These are phyloP conservation scores for Flaveria sonorensis DNA, from an alignment of 129 eudicot genomes.

Conservation along the genomic window DNA sequence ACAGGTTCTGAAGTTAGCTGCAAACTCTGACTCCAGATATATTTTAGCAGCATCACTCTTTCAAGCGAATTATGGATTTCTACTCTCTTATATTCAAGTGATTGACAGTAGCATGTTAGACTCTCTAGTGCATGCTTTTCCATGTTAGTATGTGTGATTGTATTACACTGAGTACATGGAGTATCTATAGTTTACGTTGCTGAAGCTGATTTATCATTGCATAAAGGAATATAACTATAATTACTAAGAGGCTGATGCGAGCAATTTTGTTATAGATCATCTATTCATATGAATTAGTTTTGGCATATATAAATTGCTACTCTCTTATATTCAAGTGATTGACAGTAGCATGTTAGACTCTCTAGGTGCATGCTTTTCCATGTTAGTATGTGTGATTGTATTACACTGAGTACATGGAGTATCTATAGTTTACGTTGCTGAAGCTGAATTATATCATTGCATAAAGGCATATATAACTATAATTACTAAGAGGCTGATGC, in stretches of 20 bases:
- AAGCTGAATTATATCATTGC: slow-evolving; percentile 1
- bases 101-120: not conserved
- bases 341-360: not conserved
- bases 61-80: slow-evolving; percentile 1
- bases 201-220: slow-evolving; percentile 2
- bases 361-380: not conserved
- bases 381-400: slow-evolving; percentile 8
- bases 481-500: not conserved
- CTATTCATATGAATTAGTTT: not conserved
- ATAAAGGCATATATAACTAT: not conserved
- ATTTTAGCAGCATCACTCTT: slow-evolving; percentile 8
- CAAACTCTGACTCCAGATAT: not conserved
- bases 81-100: not conserved
- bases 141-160: slow-evolving; percentile 4
- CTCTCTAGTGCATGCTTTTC: not conserved
- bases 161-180: not conserved
- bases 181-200: slow-evolving; percentile 10
- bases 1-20: not conserved
- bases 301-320: not conserved
- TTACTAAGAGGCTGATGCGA: slow-evolving; percentile 10
- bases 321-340: not conserved
- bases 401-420: not conserved
- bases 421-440: slow-evolving; percentile 13
- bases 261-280: not conserved
- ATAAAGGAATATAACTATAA: not conserved